Conservation (phyloP, 768 basidiomycete species). For the Panus rudis region DNA sequence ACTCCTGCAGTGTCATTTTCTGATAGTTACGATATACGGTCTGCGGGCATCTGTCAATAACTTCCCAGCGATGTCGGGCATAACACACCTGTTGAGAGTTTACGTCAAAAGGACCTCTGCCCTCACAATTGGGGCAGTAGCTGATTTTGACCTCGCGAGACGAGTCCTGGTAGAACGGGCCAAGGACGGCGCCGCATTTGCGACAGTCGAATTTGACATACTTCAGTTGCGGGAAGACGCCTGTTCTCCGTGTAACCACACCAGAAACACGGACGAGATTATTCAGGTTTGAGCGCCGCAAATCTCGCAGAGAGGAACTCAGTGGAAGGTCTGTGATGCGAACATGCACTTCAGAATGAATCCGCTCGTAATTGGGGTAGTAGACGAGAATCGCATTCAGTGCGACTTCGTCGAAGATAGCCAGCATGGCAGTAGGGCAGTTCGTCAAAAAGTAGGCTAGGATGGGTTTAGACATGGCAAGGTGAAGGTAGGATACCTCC, state of each 20-base stretch:
- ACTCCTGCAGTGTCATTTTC: constrained; percentile 97
- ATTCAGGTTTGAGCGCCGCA: constrained; percentile 88
- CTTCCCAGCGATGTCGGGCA: not conserved
- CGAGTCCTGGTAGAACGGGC: constrained; percentile 97
- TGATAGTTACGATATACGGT: constrained; percentile 99
- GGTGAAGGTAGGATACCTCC: constrained; percentile 95
- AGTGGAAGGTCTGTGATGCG: constrained; percentile 93
- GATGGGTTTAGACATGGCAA: constrained; percentile 87
- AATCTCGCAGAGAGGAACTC: constrained; percentile 83
- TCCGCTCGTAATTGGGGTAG: constrained; percentile 93
- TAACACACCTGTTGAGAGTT: constrained; percentile 84
- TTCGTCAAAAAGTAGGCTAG: constrained; percentile 97
- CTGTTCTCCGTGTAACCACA: constrained; percentile 91
- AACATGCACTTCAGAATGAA: constrained; percentile 97
- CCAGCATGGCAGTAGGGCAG: constrained; percentile 86
- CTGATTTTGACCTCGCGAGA: constrained; percentile 90
- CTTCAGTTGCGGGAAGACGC: constrained; percentile 98
- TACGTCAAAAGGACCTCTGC: constrained; percentile 90
- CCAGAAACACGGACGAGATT: constrained; percentile 93
- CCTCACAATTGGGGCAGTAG: constrained; percentile 91
- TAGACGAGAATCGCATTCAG: constrained; percentile 90
- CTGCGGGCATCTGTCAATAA: constrained; percentile 33
- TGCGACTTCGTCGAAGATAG: constrained; percentile 93
- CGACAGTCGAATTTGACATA: constrained; percentile 98
- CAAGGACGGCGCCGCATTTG: constrained; percentile 89